A percentile compares a stretch with the other conserved stretches of the same genome.
phyloP scores from a whole-genome alignment of 163 green algal genomes.

The Prototheca stagnorum region DNA sequence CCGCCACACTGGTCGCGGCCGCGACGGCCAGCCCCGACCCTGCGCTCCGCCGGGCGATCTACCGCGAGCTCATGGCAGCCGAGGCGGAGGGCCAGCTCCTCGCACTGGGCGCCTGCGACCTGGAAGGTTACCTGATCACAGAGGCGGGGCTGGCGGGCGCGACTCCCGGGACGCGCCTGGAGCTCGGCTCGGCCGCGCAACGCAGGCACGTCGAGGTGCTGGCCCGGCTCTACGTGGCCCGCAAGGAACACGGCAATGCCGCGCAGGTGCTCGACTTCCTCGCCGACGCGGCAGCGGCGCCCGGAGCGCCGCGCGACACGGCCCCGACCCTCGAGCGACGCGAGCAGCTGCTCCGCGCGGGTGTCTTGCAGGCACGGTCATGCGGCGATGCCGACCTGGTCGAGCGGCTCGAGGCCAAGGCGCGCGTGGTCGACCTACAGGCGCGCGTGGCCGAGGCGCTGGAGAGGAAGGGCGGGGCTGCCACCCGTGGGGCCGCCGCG shows the following conservation, averaged over 20 bases:
- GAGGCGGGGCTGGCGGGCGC: slow-evolving; percentile 24
- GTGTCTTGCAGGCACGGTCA: slow-evolving; percentile 39
- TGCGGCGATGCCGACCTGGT: slow-evolving; percentile 35
- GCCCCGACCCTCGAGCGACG: slow-evolving; percentile 37
- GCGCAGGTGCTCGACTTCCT: slow-evolving; percentile 42
- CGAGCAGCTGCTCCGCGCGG: slow-evolving; percentile 25
- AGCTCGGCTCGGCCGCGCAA: slow-evolving; percentile 26
- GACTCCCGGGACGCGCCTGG: slow-evolving; percentile 8
- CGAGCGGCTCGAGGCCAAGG: slow-evolving; percentile 25
- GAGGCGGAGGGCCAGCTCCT: slow-evolving; percentile 36
- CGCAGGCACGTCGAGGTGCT: slow-evolving; percentile 39
- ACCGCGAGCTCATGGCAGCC: slow-evolving; percentile 37
- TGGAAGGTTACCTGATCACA: slow-evolving; percentile 41
- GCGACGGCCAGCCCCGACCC: slow-evolving; percentile 23
- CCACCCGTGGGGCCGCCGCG: slow-evolving; percentile 6
- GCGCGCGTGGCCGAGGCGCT: slow-evolving; percentile 20
- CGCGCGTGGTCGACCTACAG: slow-evolving; percentile 34
- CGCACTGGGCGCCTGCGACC: slow-evolving; percentile 21
- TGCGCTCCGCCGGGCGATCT: slow-evolving; percentile 42
- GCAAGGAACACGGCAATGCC: slow-evolving; percentile 31
- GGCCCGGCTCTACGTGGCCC: slow-evolving; percentile 36
- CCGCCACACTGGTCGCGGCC: no score
- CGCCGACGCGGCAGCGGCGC: slow-evolving; percentile 28
- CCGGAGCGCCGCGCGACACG: slow-evolving; percentile 10
- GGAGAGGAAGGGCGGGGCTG: slow-evolving; percentile 4